These are phyloP conservation scores for Papiliotrema laurentii DNA, from an alignment of 1,284 basidiomycete genomes.

Conservation along the genomic window DNA sequence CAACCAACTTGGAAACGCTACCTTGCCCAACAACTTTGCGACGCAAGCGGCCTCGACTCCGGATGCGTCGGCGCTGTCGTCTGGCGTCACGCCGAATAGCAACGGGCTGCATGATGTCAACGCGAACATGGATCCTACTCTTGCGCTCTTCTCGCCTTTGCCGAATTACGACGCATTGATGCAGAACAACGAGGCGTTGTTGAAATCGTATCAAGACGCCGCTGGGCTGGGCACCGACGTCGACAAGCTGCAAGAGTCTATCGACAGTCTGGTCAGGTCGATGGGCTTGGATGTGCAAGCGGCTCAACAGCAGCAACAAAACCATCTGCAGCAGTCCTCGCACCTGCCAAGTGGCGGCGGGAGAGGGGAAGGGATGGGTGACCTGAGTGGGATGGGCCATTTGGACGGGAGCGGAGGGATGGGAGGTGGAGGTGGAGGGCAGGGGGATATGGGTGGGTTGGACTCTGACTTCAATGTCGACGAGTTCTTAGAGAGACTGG, in stretches of 20 bases:
- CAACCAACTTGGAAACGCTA: not conserved
- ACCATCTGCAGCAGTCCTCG: too few species aligned
- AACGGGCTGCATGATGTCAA: not conserved
- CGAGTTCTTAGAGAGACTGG: constrained; percentile 36
- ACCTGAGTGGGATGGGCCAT: not conserved
- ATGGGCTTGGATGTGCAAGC: constrained; percentile 56
- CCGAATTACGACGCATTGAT: constrained; percentile 24
- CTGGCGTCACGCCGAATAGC: not conserved
- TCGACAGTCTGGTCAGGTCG: constrained; percentile 67
- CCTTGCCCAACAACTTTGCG: not conserved
- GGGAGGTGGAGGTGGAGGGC: not conserved
- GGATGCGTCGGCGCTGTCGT: not conserved
- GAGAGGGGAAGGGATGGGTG: not conserved
- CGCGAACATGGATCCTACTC: constrained; percentile 26
- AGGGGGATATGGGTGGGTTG: constrained; percentile 7
- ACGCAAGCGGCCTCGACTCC: not conserved
- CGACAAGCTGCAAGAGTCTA: constrained; percentile 63
- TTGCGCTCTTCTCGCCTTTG: constrained; percentile 39
- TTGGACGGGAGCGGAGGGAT: not conserved
- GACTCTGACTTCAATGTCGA: constrained; percentile 41
- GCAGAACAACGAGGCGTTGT: constrained; percentile 45
- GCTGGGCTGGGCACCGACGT: constrained; percentile 68
- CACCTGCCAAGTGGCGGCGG: not conserved
- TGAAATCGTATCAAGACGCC: constrained; percentile 60
- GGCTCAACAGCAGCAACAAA: not conserved